A percentile compares a stretch with the other conserved stretches of the same genome.
phyloP scores from a whole-genome alignment of 2,329 filamentous ascomycete genomes.

The Dactylellina parvicollis region DNA sequence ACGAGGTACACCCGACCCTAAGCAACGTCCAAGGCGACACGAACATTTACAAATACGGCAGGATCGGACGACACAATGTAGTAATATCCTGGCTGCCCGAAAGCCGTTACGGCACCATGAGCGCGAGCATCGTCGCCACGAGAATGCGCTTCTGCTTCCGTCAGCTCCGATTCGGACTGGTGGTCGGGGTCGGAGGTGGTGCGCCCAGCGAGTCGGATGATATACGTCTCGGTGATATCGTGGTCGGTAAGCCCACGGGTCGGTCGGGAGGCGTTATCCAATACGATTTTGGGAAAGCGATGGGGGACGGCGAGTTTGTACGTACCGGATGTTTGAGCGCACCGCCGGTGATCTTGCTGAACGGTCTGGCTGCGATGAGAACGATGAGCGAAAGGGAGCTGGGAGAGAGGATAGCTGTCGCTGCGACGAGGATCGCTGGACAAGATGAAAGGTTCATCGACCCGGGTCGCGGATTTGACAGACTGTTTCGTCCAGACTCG shows the following conservation, averaged over 20 bases:
- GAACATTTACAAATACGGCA: not conserved
- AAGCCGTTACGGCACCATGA: not conserved
- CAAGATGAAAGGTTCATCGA: not conserved
- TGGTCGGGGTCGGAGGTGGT: constrained; percentile 11
- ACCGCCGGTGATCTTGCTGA: not conserved
- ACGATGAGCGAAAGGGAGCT: not conserved
- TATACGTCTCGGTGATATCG: constrained; percentile 10
- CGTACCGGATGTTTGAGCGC: not conserved
- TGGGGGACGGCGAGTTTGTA: not conserved
- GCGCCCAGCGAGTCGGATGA: constrained; percentile 4
- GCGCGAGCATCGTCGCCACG: constrained; percentile 2
- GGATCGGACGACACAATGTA: not conserved
- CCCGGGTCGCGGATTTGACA: not conserved
- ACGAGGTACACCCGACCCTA: not conserved
- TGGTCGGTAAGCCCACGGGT: not conserved
- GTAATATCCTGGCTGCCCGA: not conserved
- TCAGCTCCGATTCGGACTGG: not conserved
- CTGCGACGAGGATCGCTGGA: not conserved
- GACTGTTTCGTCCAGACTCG: not conserved
- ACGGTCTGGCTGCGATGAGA: not conserved
- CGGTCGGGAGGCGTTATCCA: constrained; percentile 1
- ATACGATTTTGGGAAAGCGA: constrained; percentile 22
- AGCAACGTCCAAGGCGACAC: not conserved
- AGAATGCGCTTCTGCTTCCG: not conserved
- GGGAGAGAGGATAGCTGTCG: too few relatives aligned